phyloP scores from a whole-genome alignment of 164 flowering plant genomes.

The Santalum album region DNA sequence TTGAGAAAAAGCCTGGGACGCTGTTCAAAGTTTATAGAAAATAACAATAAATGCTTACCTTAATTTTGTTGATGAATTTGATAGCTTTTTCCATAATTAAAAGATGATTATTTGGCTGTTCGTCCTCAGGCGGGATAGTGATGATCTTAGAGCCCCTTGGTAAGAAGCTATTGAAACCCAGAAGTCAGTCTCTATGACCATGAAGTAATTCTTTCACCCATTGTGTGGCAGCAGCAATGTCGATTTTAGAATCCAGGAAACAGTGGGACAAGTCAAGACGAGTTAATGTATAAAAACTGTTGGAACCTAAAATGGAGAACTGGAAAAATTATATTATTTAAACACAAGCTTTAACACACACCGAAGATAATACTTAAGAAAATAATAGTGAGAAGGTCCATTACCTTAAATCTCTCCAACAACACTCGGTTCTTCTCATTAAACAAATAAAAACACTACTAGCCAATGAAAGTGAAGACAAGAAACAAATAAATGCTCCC shows the following conservation, averaged over 20 bases:
- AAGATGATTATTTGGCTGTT: slow-evolving; percentile 45
- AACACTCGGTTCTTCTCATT: no score
- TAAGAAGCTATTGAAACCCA: slow-evolving; percentile 92
- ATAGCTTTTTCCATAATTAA: slow-evolving; percentile 83
- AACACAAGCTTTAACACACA: no score
- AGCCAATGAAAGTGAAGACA: no score
- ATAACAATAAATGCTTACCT: slow-evolving; percentile 38
- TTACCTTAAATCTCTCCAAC: no score
- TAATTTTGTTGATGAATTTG: slow-evolving; percentile 74
- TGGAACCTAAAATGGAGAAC: not conserved
- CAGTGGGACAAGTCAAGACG: not conserved
- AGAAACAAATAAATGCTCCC: no score
- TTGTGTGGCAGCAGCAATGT: slow-evolving; percentile 60
- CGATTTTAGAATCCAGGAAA: slow-evolving; percentile 41
- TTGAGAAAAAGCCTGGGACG: no score
- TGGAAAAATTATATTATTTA: no score
- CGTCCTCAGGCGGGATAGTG: slow-evolving; percentile 47
- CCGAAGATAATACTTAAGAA: no score
- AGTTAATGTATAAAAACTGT: not conserved
- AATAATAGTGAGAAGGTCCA: no score
- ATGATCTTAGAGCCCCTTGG: slow-evolving; percentile 88
- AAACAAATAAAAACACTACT: no score
- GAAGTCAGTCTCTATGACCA: slow-evolving; percentile 67
- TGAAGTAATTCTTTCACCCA: slow-evolving; percentile 78
- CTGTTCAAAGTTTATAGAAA: no score